Evolutionary conservation across 495 filamentous ascomycete species (phyloP), one percentile per base, ranked within the genome.

Genomic region (Trichoderma orchidacearum): DNA sequence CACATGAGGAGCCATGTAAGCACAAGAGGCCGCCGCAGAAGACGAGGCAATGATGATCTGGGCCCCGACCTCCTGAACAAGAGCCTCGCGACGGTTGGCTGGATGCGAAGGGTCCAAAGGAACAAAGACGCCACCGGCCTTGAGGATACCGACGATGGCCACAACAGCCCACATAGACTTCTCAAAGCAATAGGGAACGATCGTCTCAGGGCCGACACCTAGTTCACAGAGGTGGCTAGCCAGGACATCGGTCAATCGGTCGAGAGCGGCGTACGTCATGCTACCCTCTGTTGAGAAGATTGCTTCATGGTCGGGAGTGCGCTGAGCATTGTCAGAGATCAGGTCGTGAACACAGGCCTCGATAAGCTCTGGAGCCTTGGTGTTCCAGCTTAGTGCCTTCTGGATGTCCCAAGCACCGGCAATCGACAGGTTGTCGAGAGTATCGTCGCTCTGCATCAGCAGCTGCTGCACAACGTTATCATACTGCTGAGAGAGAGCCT

Each of bases 31-130:
- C 15, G 50, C 34, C 17, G 41, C 56, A 29, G 30, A 58, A 51
- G 54, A 59, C 41, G 6, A 64, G 64, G 59, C 48, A 31, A 66
- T 18, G 9, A 64, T 50, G 25, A 70, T 52, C 1, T 75, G 67
- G 9, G 70, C 62, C 41, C 67, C 61, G 4, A 63, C 45, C 0
- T 52, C 13, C 8, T 61, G 55, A 21, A 68, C 28, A 38, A 71
- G 60, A 11, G 54, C 59, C 30, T 61, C 66, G 13, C 80, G 63
- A 3, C 83, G 74, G 48, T 70, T 64, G 12, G 63, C 64, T n/a
- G 84, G 81, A 50, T 83, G 72, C 0, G 70, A 68, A 9, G 78
- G 72, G 59, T 84, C 79, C 8, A 85, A 62, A 0, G 73, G 76
- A 0, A 80, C 72, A 57, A 79, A 78, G 0, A 71, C 77, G 17